phyloP scores from a whole-genome alignment of 306 rosid genomes.

The Biancaea sappan region DNA sequence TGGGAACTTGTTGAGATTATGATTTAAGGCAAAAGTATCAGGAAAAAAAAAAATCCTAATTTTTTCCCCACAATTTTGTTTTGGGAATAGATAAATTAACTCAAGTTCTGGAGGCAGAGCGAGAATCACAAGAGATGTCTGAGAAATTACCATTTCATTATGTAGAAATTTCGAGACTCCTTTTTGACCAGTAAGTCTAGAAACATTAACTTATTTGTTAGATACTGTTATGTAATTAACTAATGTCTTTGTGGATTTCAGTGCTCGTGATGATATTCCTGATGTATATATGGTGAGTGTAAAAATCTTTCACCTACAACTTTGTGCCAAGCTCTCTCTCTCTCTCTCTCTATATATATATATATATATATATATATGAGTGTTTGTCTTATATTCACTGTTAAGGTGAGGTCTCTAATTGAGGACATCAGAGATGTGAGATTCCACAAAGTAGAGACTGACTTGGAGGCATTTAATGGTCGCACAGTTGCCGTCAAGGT shows the following conservation, averaged over 20 bases:
- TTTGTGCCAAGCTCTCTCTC: slow-evolving; percentile 20
- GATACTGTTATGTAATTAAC: slow-evolving; percentile 20
- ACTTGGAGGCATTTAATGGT: slow-evolving; percentile 83
- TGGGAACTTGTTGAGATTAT: slow-evolving; percentile 11
- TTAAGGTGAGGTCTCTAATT: slow-evolving; percentile 85
- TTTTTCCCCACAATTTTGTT: slow-evolving; percentile 26
- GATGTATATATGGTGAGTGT: slow-evolving; percentile 81
- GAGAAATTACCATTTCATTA: slow-evolving; percentile 92
- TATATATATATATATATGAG: no score
- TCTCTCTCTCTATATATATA: no score
- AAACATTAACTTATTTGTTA: slow-evolving; percentile 17
- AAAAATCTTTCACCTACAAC: slow-evolving; percentile 22
- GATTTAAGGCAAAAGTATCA: slow-evolving; percentile 13
- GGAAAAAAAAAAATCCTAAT: neutral
- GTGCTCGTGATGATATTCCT: slow-evolving; percentile 83
- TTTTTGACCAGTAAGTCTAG: slow-evolving; percentile 71
- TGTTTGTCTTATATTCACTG: slow-evolving; percentile 32
- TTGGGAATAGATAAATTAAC: slow-evolving; percentile 75
- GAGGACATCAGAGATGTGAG: slow-evolving; percentile 91
- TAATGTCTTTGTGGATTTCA: slow-evolving; percentile 40
- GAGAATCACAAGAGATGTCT: slow-evolving; percentile 83
- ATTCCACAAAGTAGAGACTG: slow-evolving; percentile 91
- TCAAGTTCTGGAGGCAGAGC: slow-evolving; percentile 83
- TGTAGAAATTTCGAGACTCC: slow-evolving; percentile 85
- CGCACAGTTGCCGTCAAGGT: slow-evolving; percentile 95